Base-by-base conservation (phyloP, 148 eudicot species). In the Linanthus parryae region DNA sequence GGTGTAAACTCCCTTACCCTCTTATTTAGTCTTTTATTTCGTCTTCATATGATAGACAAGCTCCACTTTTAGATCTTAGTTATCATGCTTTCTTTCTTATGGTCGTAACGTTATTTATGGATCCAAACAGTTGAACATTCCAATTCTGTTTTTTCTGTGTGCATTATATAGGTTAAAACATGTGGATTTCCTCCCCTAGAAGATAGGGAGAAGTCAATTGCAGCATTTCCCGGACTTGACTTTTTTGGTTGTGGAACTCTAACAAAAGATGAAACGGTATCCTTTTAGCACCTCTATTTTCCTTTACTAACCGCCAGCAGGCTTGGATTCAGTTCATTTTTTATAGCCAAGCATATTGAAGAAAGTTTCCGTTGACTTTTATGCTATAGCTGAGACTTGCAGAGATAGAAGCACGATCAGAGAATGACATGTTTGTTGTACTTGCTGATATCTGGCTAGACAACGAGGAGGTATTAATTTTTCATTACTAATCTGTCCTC, bases 121-220 rank as follows among this genome's bases (percentile, higher is more conserved):
- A n/a, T n/a, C n/a, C n/a, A n/a, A n/a, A n/a, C n/a, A n/a, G n/a
- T n/a, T n/a, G n/a, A n/a, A n/a, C n/a, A n/a, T n/a, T n/a, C n/a
- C 30, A 46, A 46, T 12, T 40, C 22, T 63, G 9, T 10, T 24
- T 11, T 50, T 48, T 8, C 5, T 33, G 36, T 18, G 43, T 21
- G n/a, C 47, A 46, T 27, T 48, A 7, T 82, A 72, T 64, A 92
- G 99, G 99, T 87, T 38, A 82, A 73, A 65, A 87, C 99, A 44
- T 92, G 94, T 80, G 99, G 99, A 59, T 92, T 92, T 63, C 99
- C 96, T 65, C 99, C 99, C 16, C 18, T 87, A 66, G 99, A 92
- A 70, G 84, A 92, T 58, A 73, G 96, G 63, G 88, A 77, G 37
- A 88, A 79, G 74, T 70, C 88, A 53, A 60, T 72, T 13, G 54